Base-by-base conservation (phyloP, 805 yeast genomes). In the Kazachstania viticola region DNA sequence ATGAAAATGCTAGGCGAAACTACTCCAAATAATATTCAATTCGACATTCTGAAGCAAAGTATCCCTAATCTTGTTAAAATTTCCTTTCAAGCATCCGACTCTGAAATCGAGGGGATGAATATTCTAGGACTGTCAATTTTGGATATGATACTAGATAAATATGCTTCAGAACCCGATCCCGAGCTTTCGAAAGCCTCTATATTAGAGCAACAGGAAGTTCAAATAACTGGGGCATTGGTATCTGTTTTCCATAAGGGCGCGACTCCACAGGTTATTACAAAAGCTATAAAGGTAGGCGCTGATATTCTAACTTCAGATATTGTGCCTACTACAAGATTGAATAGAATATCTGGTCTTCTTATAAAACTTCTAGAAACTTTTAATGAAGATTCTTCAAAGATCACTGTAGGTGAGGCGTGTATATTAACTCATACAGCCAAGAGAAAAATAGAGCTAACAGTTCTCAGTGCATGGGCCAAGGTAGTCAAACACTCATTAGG, bases 171-270 rank as follows among this genome's bases (percentile, higher is more conserved):
- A 30, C 68, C 62, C 9, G 95, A 81, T 49, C 84, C 88, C 0
- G 67, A 80, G 18, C 78, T 75, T 44, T 78, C 82, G 0, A 74
- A 75, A 3, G 69, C 70, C 12, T 70, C 88, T 0, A 64, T 85
- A 8, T 59, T 88, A 27, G 94, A 82, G 42, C 96, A 87, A 55
- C 94, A 81, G 47, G 95, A 91, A 46, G 97, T 97, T 0, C 95
- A 84, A 45, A 82, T 91, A 8, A 77, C 82, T 8, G 78, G 94
- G 36, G 94, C 97, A 0, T 64, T 88, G 34, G 70, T 84, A 30
- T 95, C 96, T 0, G 83, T 94, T 9, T 88, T 91, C 57, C 69
- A 68, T 21, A 61, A 68, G 3, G 87, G 76, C 14, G 76, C 85
- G 35, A 75, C 79, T 9, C 73, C 93, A 1, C 69, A 69, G 23